phyloP scores from a whole-genome alignment of 768 basidiomycete genomes.

The Tricholoma hemisulphureum region DNA sequence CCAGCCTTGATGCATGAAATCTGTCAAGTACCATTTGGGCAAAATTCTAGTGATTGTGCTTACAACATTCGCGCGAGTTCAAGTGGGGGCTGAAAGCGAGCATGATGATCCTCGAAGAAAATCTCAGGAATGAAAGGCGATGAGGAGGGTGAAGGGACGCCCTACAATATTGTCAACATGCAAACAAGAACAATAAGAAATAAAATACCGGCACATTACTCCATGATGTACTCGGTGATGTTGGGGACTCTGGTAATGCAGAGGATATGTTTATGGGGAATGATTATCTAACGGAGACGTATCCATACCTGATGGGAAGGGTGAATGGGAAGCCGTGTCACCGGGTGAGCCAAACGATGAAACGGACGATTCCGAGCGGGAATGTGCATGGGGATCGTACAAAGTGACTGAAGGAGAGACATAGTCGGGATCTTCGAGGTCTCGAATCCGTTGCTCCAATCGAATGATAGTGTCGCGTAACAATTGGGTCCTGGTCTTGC shows the following conservation, averaged over 20 bases:
- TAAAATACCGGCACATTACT: slow-evolving; percentile 34
- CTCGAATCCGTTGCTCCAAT: slow-evolving; percentile 67
- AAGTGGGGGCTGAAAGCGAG: slow-evolving; percentile 46
- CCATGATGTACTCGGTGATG: slow-evolving; percentile 56
- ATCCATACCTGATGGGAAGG: slow-evolving; percentile 52
- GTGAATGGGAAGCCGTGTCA: slow-evolving; percentile 54
- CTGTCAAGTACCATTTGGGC: slow-evolving; percentile 12
- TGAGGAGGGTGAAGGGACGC: slow-evolving; percentile 50
- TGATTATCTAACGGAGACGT: background rate
- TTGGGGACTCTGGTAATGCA: slow-evolving; percentile 37
- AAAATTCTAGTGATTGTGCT: slow-evolving; percentile 22
- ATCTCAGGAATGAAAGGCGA: slow-evolving; percentile 47
- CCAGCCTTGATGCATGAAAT: slow-evolving; percentile 46
- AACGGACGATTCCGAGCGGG: slow-evolving; percentile 53
- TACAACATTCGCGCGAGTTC: slow-evolving; percentile 71
- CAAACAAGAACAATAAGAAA: slow-evolving; percentile 6
- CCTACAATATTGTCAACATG: slow-evolving; percentile 19
- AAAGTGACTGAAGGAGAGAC: slow-evolving; percentile 65
- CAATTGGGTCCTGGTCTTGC: slow-evolving; percentile 77
- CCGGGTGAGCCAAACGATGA: slow-evolving; percentile 55
- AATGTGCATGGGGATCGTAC: slow-evolving; percentile 63
- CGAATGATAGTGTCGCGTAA: slow-evolving; percentile 74
- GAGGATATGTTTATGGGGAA: background rate
- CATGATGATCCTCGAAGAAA: slow-evolving; percentile 51
- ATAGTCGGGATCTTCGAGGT: slow-evolving; percentile 75